Evolutionary conservation across 306 rosid genomes (phyloP).

Genomic region (Hylodesmum podocarpum): DNA sequence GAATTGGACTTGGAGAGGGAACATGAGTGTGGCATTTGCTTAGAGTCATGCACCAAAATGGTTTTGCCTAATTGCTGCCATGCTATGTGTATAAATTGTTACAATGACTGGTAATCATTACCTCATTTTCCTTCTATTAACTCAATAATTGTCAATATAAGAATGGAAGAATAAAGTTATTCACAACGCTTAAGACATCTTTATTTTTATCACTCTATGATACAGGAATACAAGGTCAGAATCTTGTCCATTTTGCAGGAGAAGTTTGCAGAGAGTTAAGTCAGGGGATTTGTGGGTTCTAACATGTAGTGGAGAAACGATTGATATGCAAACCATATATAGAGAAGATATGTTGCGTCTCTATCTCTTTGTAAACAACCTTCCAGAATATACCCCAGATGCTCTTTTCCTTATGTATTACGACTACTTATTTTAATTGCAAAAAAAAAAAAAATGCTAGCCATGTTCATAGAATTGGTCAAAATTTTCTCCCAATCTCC

Average conservation of each 20-base stretch:
- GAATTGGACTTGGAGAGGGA: slow-evolving; percentile 62
- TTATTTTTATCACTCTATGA: neutral
- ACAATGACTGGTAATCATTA: slow-evolving; percentile 58
- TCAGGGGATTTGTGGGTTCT: slow-evolving; percentile 81
- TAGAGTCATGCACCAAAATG: slow-evolving; percentile 70
- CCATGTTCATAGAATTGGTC: neutral
- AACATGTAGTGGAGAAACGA: slow-evolving; percentile 50
- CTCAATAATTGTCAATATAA: neutral
- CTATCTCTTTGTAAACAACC: slow-evolving; percentile 57
- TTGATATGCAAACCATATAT: slow-evolving; percentile 54
- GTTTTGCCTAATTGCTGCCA: slow-evolving; percentile 83
- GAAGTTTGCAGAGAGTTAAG: slow-evolving; percentile 64
- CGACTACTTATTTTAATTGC: slow-evolving; percentile 55
- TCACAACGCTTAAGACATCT: neutral
- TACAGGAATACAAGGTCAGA: slow-evolving; percentile 69
- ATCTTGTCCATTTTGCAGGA: slow-evolving; percentile 89
- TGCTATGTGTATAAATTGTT: slow-evolving; percentile 82
- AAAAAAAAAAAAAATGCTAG: neutral
- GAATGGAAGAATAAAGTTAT: neutral
- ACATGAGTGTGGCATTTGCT: slow-evolving; percentile 84
- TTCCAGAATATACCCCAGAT: slow-evolving; percentile 66
- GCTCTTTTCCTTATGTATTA: slow-evolving; percentile 61
- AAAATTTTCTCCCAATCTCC: neutral
- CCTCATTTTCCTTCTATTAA: neutral
- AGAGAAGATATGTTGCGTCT: slow-evolving; percentile 63